Evolutionary conservation across 2,329 filamentous ascomycete species (phyloP).

Genomic region (Huntiella decipiens): DNA sequence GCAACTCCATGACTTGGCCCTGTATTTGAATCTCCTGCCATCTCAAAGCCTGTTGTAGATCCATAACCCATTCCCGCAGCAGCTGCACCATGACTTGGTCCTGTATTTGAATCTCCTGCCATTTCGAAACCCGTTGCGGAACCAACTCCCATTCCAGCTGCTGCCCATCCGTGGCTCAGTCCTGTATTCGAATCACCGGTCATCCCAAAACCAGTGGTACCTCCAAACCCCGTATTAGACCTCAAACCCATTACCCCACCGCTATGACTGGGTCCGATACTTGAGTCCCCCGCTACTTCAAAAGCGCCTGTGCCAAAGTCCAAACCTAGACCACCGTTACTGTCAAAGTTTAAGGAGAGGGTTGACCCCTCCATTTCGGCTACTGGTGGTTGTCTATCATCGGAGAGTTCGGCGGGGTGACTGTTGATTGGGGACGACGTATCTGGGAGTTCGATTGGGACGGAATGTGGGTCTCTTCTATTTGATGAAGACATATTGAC

Average conservation of each 20-base stretch:
- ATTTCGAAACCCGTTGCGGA: neutral
- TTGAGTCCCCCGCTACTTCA: no score
- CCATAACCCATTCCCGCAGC: constrained; percentile 3
- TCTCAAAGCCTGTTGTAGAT: neutral
- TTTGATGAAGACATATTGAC: no score
- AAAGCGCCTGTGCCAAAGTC: neutral
- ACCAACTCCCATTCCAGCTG: constrained; percentile 1
- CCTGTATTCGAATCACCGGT: neutral
- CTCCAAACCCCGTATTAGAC: neutral
- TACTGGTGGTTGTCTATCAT: neutral
- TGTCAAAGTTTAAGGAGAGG: constrained; percentile 2
- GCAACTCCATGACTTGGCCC: constrained; percentile 1
- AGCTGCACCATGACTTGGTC: neutral
- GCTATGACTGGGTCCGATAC: no score
- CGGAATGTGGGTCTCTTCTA: no score
- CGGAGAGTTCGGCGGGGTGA: neutral
- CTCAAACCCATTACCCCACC: neutral
- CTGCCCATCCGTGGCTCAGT: neutral
- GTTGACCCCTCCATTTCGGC: neutral
- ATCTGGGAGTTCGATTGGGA: neutral
- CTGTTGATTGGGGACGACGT: neutral
- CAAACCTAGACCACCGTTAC: neutral
- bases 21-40: neutral
- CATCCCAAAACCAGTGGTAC: neutral
- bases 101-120: neutral